Base-by-base conservation (phyloP, 106 monocot species). In the Alisma plantagoaquatica region DNA sequence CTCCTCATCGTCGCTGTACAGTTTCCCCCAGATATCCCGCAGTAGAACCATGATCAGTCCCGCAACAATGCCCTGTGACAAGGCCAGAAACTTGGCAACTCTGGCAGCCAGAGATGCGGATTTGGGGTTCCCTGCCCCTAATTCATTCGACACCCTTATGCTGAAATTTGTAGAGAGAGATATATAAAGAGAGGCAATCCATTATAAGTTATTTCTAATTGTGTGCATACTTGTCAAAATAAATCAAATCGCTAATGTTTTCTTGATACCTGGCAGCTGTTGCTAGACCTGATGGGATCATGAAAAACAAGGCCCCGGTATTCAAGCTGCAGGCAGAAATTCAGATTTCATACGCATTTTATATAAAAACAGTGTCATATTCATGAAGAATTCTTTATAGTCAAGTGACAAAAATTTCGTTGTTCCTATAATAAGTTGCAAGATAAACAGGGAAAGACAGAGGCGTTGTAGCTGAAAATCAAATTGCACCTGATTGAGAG, bases 181-280 rank as follows among this genome's bases (percentile, higher is more conserved):
- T n/a, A n/a, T n/a, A n/a, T n/a, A n/a, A n/a, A n/a, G n/a, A n/a
- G n/a, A n/a, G n/a, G n/a, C n/a, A n/a, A n/a, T n/a, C n/a, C n/a
- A n/a, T n/a, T n/a, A n/a, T n/a, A n/a, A n/a, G n/a, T n/a, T n/a
- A n/a, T n/a, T n/a, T n/a, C n/a, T n/a, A n/a, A n/a, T n/a, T n/a
- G n/a, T n/a, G n/a, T n/a, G n/a, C n/a, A n/a, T n/a, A n/a, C n/a
- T n/a, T n/a, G n/a, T n/a, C n/a, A n/a, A n/a, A n/a, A n/a, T n/a
- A n/a, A n/a, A n/a, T n/a, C n/a, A n/a, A n/a, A n/a, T n/a, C n/a
- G n/a, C n/a, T n/a, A n/a, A n/a, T n/a, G n/a, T n/a, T n/a, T n/a
- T n/a, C n/a, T n/a, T n/a, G n/a, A n/a, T n/a, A 90, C 90, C 90
- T 90, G 47, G 80, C 48, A 24, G 84, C 77, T 47, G 70, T 54